Base-by-base conservation (phyloP, 2,329 filamentous ascomycete species). In the Ophiostoma sp. region DNA sequence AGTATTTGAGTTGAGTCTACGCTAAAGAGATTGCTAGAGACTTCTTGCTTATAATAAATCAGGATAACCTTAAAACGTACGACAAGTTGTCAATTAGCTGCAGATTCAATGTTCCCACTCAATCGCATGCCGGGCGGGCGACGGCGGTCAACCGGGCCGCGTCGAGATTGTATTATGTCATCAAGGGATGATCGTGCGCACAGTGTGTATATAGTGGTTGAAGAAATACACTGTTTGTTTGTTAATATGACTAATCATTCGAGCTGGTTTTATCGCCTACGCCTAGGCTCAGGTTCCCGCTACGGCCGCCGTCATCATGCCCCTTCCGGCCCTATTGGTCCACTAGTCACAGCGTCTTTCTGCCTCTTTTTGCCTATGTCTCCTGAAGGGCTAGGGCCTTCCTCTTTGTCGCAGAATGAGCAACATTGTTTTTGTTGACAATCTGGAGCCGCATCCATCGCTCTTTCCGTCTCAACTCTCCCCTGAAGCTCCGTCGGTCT, bases 121-220 rank as follows among this genome's bases (percentile, higher is more conserved):
- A 57, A 62, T 62, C 17, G 57, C 57, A 62, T 62, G 57, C 20
- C 57, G 11, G 57, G 57, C 57, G 57, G 57, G 57, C 57, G 57
- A 62, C 57, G 57, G 57, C 57, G 27, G 27, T 62, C 57, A 62
- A 62, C 57, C 57, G 57, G 57, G 57, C 57, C 57, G 57, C 57
- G 13, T 62, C 57, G 27, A 62, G 27, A 33, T 33, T 62, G n/a
- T 20, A 57, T 57, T 57, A 57, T 57, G 52, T 57, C 23, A 62
- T 27, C 57, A 60, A 2, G 4, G n/a, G 52, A 23, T 27, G 10
- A 23, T 27, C 7, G n/a, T 4, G 7, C 1, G 17, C 13, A 62
- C 57, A 62, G 57, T 62, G 15, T 33, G 10, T 27, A 27, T 27
- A 33, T 20, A 15, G 57, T 60, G 13, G 6, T 33, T 10, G 41